Evolutionary conservation across 2,329 filamentous ascomycete species (phyloP), one percentile per base, ranked within the genome.

Genomic region (Teratosphaeria zuluensis): DNA sequence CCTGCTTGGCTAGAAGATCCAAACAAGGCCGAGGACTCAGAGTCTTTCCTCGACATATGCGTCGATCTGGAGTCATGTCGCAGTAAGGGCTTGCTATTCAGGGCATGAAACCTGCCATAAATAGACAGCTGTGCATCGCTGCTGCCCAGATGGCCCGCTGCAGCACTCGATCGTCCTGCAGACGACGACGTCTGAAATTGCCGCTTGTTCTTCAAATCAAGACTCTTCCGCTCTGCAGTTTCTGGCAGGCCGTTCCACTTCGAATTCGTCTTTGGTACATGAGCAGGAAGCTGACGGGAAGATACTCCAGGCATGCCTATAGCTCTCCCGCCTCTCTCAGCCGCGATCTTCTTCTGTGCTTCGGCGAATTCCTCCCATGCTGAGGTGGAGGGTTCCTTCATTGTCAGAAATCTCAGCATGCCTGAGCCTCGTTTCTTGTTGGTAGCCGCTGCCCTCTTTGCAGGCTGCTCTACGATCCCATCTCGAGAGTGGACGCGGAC

Each of bases 201-300:
- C 3, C 54, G 38, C 4, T 58, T 55, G 8, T 9, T 46, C 51
- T 30, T 54, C 7, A 52, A 46, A 11, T 61, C 61, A 24, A 35
- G 21, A 24, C 53, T 58, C 57, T 63, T 70, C 14, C 67, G 62
- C 62, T 75, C 77, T 51, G 73, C 63, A 1, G 66, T 61, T 24
- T 77, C 72, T 12, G 79, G 79, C 7, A 81, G 65, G 9, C 79
- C 79, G 62, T 81, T 75, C 79, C 79, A 81, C 67, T 78, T 81
- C 31, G 77, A 77, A 60, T 81, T 82, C 38, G 81, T 79, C 61
- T 77, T 80, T 21, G 79, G 79, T 1, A 81, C 77, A 57, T 70
- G 70, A 3, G 73, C 63, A 5, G 80, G 79, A 42, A 82, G 72
- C 62, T 77, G 80, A 60, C 77, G 73, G 5, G 71, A 64, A 5